Evolutionary conservation across 1,139 yeast species (phyloP).

Genomic region (Groenewaldozyma sp.): DNA sequence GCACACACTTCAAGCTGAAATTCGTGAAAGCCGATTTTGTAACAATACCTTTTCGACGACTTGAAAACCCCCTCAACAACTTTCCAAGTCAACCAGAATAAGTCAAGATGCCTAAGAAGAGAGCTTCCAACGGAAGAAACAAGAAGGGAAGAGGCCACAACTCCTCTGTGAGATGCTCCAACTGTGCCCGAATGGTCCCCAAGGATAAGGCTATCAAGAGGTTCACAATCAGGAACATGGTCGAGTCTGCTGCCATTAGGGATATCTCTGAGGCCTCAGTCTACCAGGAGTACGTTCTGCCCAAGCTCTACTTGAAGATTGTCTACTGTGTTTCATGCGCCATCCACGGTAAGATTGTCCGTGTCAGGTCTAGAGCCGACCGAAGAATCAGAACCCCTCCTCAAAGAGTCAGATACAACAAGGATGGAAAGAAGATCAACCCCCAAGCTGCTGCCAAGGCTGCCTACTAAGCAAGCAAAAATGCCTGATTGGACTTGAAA

Average conservation of each 20-base stretch:
- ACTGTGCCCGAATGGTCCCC: conserved; percentile 99
- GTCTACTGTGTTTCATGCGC: conserved; percentile 99
- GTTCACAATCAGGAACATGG: conserved; percentile 99
- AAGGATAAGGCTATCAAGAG: conserved; percentile 99
- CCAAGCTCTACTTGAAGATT: conserved; percentile 98
- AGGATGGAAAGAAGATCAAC: conserved; percentile 84
- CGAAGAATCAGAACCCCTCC: conserved; percentile 99
- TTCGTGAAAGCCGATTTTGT: too few species aligned
- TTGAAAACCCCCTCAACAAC: conserved; percentile 3
- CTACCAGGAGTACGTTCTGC: conserved; percentile 97
- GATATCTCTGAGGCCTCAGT: conserved; percentile 99
- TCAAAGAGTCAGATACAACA: conserved; percentile 97
- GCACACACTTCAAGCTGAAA: too few species aligned
- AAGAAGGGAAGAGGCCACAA: conserved; percentile 99
- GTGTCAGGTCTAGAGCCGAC: conserved; percentile 98
- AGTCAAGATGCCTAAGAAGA: conserved; percentile 96
- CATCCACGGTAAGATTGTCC: conserved; percentile 98
- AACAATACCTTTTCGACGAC: too few species aligned
- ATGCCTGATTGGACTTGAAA: too few species aligned
- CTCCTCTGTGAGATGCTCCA: conserved; percentile 98
- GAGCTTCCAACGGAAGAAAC: conserved; percentile 99
- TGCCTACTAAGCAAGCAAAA: conserved; percentile 9
- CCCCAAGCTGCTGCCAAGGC: conserved; percentile 98
- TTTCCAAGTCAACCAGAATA: conserved; percentile 4
- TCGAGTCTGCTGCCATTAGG: conserved; percentile 99